Conservation (phyloP, 345 rosid genomes). For the Salix exigua region DNA sequence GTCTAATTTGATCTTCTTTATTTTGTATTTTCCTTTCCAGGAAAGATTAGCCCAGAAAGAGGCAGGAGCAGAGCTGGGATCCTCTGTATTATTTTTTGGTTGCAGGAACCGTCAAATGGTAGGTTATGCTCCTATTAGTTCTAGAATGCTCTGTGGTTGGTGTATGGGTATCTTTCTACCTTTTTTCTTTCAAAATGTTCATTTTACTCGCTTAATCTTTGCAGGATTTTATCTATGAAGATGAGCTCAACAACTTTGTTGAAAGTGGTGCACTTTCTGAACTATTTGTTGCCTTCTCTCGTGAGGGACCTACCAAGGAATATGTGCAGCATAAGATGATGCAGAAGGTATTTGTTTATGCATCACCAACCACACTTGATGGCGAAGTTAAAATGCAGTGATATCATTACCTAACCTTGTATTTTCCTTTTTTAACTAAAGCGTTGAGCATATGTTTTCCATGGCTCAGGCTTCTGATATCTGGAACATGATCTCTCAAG, state of each 20-base stretch:
- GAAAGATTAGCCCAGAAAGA: slow-evolving; percentile 76
- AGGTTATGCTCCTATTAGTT: slow-evolving; percentile 11
- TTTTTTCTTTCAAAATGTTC: neutral
- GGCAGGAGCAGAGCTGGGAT: slow-evolving; percentile 75
- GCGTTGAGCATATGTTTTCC: neutral
- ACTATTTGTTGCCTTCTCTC: slow-evolving; percentile 85
- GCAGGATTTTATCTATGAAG: slow-evolving; percentile 88
- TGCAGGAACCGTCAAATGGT: slow-evolving; percentile 91
- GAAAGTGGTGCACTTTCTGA: slow-evolving; percentile 73
- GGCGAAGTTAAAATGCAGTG: neutral
- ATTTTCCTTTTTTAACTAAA: neutral
- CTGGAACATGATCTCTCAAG: slow-evolving; percentile 72
- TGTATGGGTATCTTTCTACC: neutral
- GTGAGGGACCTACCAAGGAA: slow-evolving; percentile 89
- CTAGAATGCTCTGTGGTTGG: slow-evolving; percentile 1
- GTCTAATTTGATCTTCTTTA: neutral
- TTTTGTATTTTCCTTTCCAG: slow-evolving; percentile 29
- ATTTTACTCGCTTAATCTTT: slow-evolving; percentile 2
- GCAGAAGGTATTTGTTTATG: slow-evolving; percentile 50
- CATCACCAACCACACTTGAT: slow-evolving; percentile 12
- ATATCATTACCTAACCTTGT: neutral
- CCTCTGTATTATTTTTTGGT: slow-evolving; percentile 78
- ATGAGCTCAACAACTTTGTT: slow-evolving; percentile 71
- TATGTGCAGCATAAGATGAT: slow-evolving; percentile 91
- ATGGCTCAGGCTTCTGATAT: slow-evolving; percentile 61